phyloP scores from a whole-genome alignment of 2,329 filamentous ascomycete species.

The Neofusicoccum kwambonambiense region DNA sequence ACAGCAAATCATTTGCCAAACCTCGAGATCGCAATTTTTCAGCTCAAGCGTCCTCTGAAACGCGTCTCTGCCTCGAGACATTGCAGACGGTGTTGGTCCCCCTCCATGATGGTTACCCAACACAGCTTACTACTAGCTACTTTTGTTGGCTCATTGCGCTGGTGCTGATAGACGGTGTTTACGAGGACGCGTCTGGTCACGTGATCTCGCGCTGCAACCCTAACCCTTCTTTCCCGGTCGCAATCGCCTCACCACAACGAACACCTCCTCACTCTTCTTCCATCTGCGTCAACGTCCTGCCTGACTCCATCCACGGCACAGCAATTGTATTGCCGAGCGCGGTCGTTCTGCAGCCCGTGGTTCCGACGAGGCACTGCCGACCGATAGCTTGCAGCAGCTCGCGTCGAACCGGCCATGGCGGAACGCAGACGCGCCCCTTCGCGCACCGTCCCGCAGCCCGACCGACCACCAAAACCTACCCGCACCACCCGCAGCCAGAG shows the following conservation, averaged over 20 bases:
- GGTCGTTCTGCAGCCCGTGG: too few species aligned
- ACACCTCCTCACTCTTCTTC: neutral
- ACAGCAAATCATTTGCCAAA: too few species aligned
- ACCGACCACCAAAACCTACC: constrained; percentile 22
- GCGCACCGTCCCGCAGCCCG: constrained; percentile 31
- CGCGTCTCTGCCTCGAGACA: too few species aligned
- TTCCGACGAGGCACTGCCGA: neutral
- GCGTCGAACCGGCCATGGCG: neutral
- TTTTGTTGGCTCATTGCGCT: too few species aligned
- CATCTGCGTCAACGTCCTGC: neutral
- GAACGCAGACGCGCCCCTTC: constrained; percentile 32
- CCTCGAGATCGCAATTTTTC: too few species aligned
- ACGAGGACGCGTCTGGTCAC: too few species aligned
- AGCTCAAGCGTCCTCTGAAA: too few species aligned
- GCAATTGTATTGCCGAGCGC: neutral
- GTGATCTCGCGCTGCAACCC: neutral
- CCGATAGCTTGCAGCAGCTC: neutral
- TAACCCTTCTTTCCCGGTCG: neutral
- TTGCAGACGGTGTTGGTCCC: too few species aligned
- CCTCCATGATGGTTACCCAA: too few species aligned
- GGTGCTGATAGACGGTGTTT: too few species aligned
- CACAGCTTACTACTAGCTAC: too few species aligned
- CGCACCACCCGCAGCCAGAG: constrained; percentile 37
- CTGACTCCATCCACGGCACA: neutral
- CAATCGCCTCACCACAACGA: neutral